These are phyloP conservation scores for Chalara sp. DNA, from an alignment of 2,329 filamentous ascomycete genomes.

Conservation along the genomic window DNA sequence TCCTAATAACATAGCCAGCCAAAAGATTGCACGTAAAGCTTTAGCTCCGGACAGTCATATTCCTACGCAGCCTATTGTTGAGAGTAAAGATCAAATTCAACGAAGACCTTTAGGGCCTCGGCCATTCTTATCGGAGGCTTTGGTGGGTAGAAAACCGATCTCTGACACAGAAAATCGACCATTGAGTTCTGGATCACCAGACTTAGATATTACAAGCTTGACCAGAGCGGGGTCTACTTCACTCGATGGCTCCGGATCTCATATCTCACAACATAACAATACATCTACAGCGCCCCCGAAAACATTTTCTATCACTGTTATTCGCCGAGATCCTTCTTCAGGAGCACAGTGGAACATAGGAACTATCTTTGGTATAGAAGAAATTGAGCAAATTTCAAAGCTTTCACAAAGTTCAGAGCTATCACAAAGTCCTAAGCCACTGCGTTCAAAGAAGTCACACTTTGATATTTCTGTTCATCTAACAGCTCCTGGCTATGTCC, in stretches of 20 bases:
- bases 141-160: constrained; percentile 11
- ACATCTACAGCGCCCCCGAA: neutral
- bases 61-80: constrained; percentile 4
- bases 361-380: constrained; percentile 39
- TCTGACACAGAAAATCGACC: constrained; percentile 12
- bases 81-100: constrained; percentile 1
- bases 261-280: neutral
- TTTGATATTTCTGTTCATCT: constrained; percentile 26
- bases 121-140: constrained; percentile 8
- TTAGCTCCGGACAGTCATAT: neutral
- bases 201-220: neutral
- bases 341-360: constrained; percentile 72
- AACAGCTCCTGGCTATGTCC: constrained; percentile 26
- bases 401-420: constrained; percentile 7
- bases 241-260: neutral
- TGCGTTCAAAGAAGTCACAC: constrained; percentile 31
- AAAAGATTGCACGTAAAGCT: neutral
- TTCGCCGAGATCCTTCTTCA: constrained; percentile 65
- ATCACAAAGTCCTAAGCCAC: too few species aligned
- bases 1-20: neutral
- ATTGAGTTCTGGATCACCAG: neutral
- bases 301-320: constrained; percentile 41
- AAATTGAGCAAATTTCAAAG: constrained; percentile 17
- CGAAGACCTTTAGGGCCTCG: constrained; percentile 15
- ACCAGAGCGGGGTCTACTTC: neutral